Evolutionary conservation across 805 yeast species (phyloP), one percentile per base, ranked within the genome.

Genomic region (Nakazawaea ambrosiae): DNA sequence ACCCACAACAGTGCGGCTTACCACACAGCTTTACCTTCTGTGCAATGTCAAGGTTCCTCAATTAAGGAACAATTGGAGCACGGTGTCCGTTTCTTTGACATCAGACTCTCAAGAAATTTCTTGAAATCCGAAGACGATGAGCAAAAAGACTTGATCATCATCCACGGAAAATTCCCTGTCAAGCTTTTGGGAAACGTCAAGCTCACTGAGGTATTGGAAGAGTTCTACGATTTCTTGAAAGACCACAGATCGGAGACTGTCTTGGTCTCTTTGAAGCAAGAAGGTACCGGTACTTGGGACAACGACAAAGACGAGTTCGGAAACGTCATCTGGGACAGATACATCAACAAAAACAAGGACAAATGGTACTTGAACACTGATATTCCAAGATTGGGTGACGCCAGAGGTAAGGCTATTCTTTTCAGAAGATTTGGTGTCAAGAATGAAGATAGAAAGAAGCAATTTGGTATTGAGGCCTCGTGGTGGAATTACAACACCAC

Each of bases 1-100:
- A 82, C 90, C n/a, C 92, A 83, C 60, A 82, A 83, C 53, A 69
- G 85, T 29, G 86, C 82, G 11, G 90, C 90, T 5, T 75, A 72
- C 47, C 78, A 79, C 53, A 61, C 70, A 6, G 81, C 89, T 2
- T 59, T 81, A 32, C 90, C 90, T 20, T 75, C 86, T 0, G 89
- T 83, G 22, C 81, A 77, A 52, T 83, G 92, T 54, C 92, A 83
- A 55, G 81, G 75, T 14, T 72, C 65, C 6, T 56, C 75, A 1
- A 65, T 83, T 34, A 56, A 67, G 2, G 74, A 71, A 2, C 92
- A 83, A 57, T 69, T 83, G 60, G 57, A 70, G 36, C 65, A 82
- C 47, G 92, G 92, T 11, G 81, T 83, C n/a, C 65, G 92, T 41
- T 83, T 81, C 47, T 62, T 83, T 42, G 92, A 83, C 50, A 57